Base-by-base conservation (phyloP, 2,329 filamentous ascomycete species). In the Calonectria naviculata region DNA sequence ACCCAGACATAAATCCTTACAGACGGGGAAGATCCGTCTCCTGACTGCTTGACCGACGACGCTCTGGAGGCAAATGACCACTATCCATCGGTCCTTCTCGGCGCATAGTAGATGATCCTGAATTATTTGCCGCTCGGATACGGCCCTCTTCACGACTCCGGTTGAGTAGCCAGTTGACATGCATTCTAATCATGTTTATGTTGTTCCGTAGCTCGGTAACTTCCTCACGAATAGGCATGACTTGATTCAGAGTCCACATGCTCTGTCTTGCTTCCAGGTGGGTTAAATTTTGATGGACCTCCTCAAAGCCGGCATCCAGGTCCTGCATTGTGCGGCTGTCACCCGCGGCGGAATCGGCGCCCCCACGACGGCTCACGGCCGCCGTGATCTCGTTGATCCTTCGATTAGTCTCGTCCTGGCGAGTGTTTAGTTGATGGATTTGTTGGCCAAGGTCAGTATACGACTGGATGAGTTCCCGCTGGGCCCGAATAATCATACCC, bases 191-290 rank as follows among this genome's bases (percentile, higher is more conserved):
- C 75, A 90, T 87, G 62, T 89, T 89, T 71, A 90, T 83, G 73
- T 87, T 90, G 80, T 87, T 90, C 49, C 87, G 84, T 47, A 90
- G 83, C 78, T 92, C 90, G 5, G 87, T 86, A n/a, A 92, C 85
- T 79, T 91, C 89, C 70, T 92, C 89, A 68, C 90, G 89, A 71
- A 92, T 87, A 9, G 88, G 89, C 76, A 90, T 86, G 6, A 89
- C 88, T 79, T 92, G 89, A 75, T 91, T 91, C 77, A 92, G 85
- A 10, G 90, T 85, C 85, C 89, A 88, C 81, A 91, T 88, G 36
- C 87, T 89, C 77, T 91, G 89, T 60, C 89, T 87, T 4, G 87
- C 88, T 76, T 92, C 90, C 61, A 91, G 84, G 69, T 91, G 89
- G 24, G 87, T 88, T 42, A 92, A 76, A 47, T 87, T 87, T 67